Evolutionary conservation across 2,329 filamentous ascomycete species (phyloP), one percentile per base, ranked within the genome.

Genomic region (Hypocreales sp.): DNA sequence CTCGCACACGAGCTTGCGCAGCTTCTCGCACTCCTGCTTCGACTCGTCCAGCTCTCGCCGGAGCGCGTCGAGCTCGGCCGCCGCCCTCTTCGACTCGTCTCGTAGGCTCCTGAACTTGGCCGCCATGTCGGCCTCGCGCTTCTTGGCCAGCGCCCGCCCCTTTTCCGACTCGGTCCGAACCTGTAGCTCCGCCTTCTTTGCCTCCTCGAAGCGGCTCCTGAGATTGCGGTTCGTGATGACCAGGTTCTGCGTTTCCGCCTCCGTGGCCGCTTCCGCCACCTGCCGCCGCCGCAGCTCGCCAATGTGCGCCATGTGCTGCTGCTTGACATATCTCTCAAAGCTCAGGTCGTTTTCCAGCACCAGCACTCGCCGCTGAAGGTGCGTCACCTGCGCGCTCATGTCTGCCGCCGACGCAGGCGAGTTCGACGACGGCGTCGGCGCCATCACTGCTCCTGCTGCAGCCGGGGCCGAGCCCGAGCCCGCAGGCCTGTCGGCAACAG

Each of bases 251-350:
- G 78, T 83, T 44, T 90, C 80, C 1, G 81, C 80, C 45, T 87
- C 81, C 1, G 72, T 77, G 2, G 79, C 78, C 7, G 79, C 79
- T 46, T 86, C 78, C 36, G 70, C 70, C 36, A 87, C 71, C 32
- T 83, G 75, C 35, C 74, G 73, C 10, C 79, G 65, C 38, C 80
- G 75, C 22, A 90, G 54, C 41, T 82, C 78, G 1, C 79, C 79
- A 44, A 90, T 86, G 32, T 87, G 79, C 2, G 75, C 69, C 37
- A 86, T 69, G 46, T 87, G 81, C 42, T 90, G 81, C 36, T 83
- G 72, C 45, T 86, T 87, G 41, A 87, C 64, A 48, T 83, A 87
- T 15, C 79, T 66, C 47, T 90, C 82, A 42, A 87, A 90, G 37
- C 79, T 80, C 23, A 90, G 59, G 40, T 90, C 80, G 35, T 86